Evolutionary conservation across 2,329 filamentous ascomycete species (phyloP).

Genomic region (Aspergillus quadricinctus): DNA sequence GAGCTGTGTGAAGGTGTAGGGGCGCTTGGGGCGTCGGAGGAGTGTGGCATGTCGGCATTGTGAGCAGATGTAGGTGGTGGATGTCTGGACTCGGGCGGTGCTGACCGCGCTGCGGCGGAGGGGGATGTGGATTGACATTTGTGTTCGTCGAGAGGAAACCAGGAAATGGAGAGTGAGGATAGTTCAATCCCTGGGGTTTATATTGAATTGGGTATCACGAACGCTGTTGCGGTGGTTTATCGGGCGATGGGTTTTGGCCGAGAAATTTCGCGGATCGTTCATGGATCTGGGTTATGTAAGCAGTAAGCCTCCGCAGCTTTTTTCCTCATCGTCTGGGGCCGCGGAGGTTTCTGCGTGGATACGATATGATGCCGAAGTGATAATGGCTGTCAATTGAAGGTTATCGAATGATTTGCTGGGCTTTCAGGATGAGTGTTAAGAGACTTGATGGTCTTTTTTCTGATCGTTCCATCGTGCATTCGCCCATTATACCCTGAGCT

Average conservation of each 20-base stretch:
- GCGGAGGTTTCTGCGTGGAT: background rate
- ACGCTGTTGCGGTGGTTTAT: constrained; percentile 13
- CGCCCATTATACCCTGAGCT: constrained; percentile 11
- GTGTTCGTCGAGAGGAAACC: background rate
- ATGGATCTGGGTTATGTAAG: constrained; percentile 29
- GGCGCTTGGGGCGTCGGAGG: constrained; percentile 79
- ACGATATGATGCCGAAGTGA: background rate
- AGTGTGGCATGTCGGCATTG: constrained; percentile 80
- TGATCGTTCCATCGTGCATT: constrained; percentile 2
- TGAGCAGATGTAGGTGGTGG: constrained; percentile 44
- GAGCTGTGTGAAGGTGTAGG: constrained; percentile 97
- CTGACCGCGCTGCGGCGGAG: constrained; percentile 33
- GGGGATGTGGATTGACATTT: constrained; percentile 34
- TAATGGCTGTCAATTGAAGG: constrained; percentile 4
- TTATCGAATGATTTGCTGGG: background rate
- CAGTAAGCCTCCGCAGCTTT: constrained; percentile 13
- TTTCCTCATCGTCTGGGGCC: constrained; percentile 9
- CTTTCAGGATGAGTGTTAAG: constrained; percentile 20
- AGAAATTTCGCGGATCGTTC: constrained; percentile 27
- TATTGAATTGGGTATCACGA: constrained; percentile 7
- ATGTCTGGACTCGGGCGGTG: constrained; percentile 15
- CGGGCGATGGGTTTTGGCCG: constrained; percentile 18
- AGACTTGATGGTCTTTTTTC: constrained; percentile 3
- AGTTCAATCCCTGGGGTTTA: background rate
- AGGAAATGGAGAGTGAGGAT: background rate